Percentiles rank a stretch among this genome's conserved stretches.
phyloP scores from a whole-genome alignment of 2,329 filamentous ascomycete genomes.

The Sordariomycetes sp. region DNA sequence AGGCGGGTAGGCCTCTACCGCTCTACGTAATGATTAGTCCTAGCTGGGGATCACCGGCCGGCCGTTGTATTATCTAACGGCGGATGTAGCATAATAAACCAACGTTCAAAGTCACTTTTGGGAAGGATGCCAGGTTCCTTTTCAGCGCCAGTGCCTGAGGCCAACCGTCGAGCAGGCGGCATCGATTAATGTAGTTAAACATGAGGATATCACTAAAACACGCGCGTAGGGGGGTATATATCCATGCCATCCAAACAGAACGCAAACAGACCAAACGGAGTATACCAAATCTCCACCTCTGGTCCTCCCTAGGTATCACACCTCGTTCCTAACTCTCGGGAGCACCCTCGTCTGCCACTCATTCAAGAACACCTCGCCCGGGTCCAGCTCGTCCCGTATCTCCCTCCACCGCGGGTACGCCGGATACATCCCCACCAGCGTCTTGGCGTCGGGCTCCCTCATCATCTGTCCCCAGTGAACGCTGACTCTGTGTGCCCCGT shows the following conservation, averaged over 20 bases:
- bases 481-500: background rate
- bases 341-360: constrained; percentile 3
- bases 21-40: no score
- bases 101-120: no score
- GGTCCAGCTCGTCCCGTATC: constrained; percentile 4
- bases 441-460: constrained; percentile 2
- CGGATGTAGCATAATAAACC: no score
- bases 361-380: constrained; percentile 1
- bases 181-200: background rate
- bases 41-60: no score
- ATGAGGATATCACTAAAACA: background rate
- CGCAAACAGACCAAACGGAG: background rate
- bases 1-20: no score
- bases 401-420: constrained; percentile 1
- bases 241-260: background rate
- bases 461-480: constrained; percentile 6
- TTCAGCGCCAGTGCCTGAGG: no score
- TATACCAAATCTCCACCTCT: background rate
- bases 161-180: background rate
- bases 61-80: no score
- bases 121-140: no score
- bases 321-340: background rate
- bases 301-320: background rate
- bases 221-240: background rate
- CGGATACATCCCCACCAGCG: constrained; percentile 1